A percentile compares a stretch with the other conserved stretches of the same genome.
These are phyloP conservation scores for Penstemon davidsonii DNA, from an alignment of 257 asterid genomes.

Conservation along the genomic window DNA sequence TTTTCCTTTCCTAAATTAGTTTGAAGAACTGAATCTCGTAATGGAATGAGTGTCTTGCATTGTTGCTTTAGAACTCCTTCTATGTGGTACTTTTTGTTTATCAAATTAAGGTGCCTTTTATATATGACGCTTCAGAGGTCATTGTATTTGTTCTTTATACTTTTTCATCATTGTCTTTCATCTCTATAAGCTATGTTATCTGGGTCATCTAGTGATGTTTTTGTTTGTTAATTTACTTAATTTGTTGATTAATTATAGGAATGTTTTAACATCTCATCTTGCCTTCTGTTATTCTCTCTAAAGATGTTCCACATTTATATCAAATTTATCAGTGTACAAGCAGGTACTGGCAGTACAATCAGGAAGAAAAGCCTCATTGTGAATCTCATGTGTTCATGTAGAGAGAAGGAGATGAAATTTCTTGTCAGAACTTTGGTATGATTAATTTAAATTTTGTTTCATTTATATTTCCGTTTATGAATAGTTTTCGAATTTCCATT, in stretches of 20 bases:
- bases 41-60: background rate
- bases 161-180: background rate
- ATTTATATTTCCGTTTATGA: slow-evolving; percentile 3
- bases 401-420: slow-evolving; percentile 93
- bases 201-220: slow-evolving; percentile 13
- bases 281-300: slow-evolving; percentile 20
- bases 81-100: slow-evolving; percentile 15
- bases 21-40: background rate
- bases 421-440: slow-evolving; percentile 88
- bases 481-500: slow-evolving; percentile 18
- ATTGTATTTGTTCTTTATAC: no score
- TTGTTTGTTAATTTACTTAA: slow-evolving; percentile 5
- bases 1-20: slow-evolving; percentile 15
- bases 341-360: slow-evolving; percentile 80
- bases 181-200: slow-evolving; percentile 14
- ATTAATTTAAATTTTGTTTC: slow-evolving; percentile 16
- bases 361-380: slow-evolving; percentile 78
- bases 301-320: slow-evolving; percentile 33
- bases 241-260: background rate
- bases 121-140: no score
- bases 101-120: background rate
- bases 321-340: slow-evolving; percentile 74
- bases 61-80: slow-evolving; percentile 1
- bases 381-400: slow-evolving; percentile 87
- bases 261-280: slow-evolving; percentile 16